Conservation (phyloP, 2,329 filamentous ascomycete genomes). For the Clarireedia monteithiana region DNA sequence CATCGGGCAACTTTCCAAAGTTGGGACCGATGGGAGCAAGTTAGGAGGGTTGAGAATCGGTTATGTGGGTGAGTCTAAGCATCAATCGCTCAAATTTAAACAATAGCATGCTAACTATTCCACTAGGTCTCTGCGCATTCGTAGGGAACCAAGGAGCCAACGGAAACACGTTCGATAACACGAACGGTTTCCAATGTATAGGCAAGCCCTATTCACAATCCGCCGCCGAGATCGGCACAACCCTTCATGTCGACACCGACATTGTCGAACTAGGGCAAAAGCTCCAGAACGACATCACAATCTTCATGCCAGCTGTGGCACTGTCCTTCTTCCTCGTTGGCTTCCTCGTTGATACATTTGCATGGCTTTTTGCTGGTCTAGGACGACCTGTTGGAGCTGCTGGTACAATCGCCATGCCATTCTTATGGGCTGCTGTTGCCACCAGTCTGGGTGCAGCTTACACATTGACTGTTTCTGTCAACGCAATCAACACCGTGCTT, state of each 20-base stretch:
- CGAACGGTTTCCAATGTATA: slow-evolving; percentile 4
- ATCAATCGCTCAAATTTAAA: neutral
- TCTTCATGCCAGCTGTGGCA: neutral
- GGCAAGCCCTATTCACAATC: slow-evolving; percentile 3
- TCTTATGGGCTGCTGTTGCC: neutral
- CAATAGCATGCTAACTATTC: neutral
- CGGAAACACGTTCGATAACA: slow-evolving; percentile 4
- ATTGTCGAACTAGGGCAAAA: neutral
- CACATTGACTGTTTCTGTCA: neutral
- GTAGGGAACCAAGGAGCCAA: slow-evolving; percentile 3
- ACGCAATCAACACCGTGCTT: slow-evolving; percentile 3
- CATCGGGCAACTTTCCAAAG: neutral
- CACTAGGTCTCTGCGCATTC: slow-evolving; percentile 3
- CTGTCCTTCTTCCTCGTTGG: neutral
- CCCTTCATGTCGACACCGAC: slow-evolving; percentile 1
- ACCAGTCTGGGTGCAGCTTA: slow-evolving; percentile 1
- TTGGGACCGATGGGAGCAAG: neutral
- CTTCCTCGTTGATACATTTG: neutral
- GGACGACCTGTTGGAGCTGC: neutral
- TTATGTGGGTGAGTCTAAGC: neutral
- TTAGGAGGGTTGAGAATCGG: slow-evolving; percentile 1
- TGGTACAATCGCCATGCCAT: slow-evolving; percentile 1
- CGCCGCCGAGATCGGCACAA: neutral
- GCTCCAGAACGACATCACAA: slow-evolving; percentile 3
- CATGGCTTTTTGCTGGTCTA: slow-evolving; percentile 5